These are phyloP conservation scores for Zasmidium angulare DNA, from an alignment of 2,329 filamentous ascomycete species.

Conservation along the genomic window DNA sequence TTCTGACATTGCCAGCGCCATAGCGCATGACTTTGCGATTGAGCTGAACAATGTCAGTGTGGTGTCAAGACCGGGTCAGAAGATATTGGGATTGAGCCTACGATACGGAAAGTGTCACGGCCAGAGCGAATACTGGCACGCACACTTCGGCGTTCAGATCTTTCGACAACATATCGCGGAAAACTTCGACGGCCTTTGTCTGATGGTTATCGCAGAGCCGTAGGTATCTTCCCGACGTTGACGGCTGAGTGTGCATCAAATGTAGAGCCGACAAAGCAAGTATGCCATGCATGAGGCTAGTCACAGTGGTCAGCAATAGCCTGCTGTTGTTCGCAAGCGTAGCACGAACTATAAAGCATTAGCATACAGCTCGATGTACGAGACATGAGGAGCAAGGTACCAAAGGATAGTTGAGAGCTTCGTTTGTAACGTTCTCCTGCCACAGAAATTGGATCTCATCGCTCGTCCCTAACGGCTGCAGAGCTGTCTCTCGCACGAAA, in stretches of 20 bases:
- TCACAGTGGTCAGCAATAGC: background rate
- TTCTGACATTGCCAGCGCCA: slow-evolving; percentile 15
- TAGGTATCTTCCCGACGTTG: slow-evolving; percentile 7
- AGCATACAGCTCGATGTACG: background rate
- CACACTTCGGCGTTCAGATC: slow-evolving; percentile 8
- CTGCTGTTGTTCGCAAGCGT: background rate
- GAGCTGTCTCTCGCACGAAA: slow-evolving; percentile 9
- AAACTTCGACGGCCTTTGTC: slow-evolving; percentile 11
- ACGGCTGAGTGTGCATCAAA: slow-evolving; percentile 8
- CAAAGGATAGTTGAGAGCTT: slow-evolving; percentile 13
- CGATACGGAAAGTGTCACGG: slow-evolving; percentile 14
- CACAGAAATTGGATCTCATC: slow-evolving; percentile 11
- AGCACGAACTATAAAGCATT: background rate
- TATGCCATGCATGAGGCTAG: slow-evolving; percentile 15
- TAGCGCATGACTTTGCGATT: slow-evolving; percentile 18
- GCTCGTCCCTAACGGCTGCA: slow-evolving; percentile 6
- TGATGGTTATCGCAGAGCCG: slow-evolving; percentile 15
- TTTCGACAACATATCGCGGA: slow-evolving; percentile 7
- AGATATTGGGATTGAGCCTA: background rate
- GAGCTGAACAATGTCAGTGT: slow-evolving; percentile 9
- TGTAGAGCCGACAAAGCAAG: slow-evolving; percentile 16
- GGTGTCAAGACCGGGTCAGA: too few species aligned
- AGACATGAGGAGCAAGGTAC: background rate
- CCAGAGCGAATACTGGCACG: slow-evolving; percentile 13
- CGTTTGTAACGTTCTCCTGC: slow-evolving; percentile 15